Percentiles rank a stretch among this genome's conserved stretches.
These are phyloP conservation scores for Exidia glandulosa DNA, from an alignment of 768 basidiomycete genomes.

Conservation along the genomic window DNA sequence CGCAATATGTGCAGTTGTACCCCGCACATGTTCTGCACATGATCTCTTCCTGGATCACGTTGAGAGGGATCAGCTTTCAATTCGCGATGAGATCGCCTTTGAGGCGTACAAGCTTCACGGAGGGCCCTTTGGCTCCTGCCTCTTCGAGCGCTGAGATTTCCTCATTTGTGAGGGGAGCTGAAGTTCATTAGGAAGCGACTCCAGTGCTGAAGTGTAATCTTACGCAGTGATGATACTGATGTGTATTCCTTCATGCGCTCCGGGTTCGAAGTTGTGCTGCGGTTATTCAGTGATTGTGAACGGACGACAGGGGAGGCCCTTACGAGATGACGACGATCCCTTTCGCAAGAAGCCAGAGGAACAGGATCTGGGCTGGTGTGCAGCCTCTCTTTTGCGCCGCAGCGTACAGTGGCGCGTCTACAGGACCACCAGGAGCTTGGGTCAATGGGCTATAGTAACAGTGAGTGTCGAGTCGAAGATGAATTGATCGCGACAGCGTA, in stretches of 20 bases:
- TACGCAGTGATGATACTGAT: constrained; percentile 51
- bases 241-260: constrained; percentile 57
- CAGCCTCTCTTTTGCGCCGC: constrained; percentile 42
- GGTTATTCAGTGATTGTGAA: background rate
- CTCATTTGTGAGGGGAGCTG: constrained; percentile 34
- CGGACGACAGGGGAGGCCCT: background rate
- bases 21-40: background rate
- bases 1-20: background rate
- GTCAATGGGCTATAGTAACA: constrained; percentile 43
- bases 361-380: constrained; percentile 53
- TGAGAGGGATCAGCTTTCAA: background rate
- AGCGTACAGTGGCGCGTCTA: constrained; percentile 45
- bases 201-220: constrained; percentile 4
- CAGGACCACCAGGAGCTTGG: constrained; percentile 44
- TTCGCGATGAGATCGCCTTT: background rate
- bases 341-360: constrained; percentile 64
- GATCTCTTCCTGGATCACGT: background rate
- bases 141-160: constrained; percentile 47
- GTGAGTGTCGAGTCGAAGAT: background rate
- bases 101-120: background rate
- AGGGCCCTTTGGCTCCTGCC: constrained; percentile 27
- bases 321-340: constrained; percentile 56
- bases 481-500: constrained; percentile 22
- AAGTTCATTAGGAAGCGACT: background rate
- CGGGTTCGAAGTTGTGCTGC: constrained; percentile 42